A percentile compares a stretch with the other conserved stretches of the same genome.
phyloP scores from a whole-genome alignment of 495 filamentous ascomycete genomes.

The Tetracladium setigerum region DNA sequence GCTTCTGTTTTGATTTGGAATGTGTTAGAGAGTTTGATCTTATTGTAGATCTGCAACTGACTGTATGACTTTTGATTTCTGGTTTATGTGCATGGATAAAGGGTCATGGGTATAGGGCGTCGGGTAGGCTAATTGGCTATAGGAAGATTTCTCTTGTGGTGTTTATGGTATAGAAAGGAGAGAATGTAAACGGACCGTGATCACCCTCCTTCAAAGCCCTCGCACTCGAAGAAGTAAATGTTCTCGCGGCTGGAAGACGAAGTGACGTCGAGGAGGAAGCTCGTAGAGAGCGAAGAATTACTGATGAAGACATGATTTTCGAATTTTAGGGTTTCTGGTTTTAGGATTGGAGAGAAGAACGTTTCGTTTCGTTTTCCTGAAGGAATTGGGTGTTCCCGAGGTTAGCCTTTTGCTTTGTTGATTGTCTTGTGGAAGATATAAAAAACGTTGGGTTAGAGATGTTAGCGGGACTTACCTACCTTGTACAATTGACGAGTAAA shows the following conservation, averaged over 20 bases:
- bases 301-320: constrained; percentile 16
- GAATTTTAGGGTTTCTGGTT: constrained; percentile 1
- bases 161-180: background rate
- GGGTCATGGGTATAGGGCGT: too few species aligned
- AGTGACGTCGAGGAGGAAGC: constrained; percentile 2
- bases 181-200: constrained; percentile 13
- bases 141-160: background rate
- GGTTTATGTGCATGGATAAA: too few species aligned
- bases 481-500: too few species aligned
- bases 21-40: constrained; percentile 7
- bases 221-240: constrained; percentile 3
- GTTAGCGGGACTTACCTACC: too few species aligned
- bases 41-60: too few species aligned
- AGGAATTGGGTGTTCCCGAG: too few species aligned
- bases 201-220: constrained; percentile 19
- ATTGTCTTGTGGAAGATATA: background rate
- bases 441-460: too few species aligned
- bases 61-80: too few species aligned
- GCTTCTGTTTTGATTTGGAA: constrained; percentile 1
- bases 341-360: background rate
- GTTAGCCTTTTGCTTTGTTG: constrained; percentile 6
- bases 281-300: constrained; percentile 11
- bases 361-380: too few species aligned
- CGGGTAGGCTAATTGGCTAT: too few species aligned
- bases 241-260: background rate